These are phyloP conservation scores for Xylaria longipes DNA, from an alignment of 495 filamentous ascomycete species.

Conservation along the genomic window DNA sequence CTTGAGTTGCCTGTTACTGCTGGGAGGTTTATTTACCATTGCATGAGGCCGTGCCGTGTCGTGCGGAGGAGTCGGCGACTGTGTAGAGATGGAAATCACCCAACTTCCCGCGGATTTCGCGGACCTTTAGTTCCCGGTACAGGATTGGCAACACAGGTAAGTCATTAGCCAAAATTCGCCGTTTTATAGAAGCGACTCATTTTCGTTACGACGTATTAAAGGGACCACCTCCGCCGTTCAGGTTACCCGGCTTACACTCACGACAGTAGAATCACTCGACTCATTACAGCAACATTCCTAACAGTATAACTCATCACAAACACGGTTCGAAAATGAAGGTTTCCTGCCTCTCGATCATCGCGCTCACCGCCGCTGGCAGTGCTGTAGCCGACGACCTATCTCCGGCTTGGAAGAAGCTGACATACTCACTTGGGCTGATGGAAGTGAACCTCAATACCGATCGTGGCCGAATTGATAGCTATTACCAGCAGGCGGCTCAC, in stretches of 20 bases:
- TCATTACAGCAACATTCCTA: neutral
- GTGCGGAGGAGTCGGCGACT: neutral
- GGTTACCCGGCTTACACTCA: neutral
- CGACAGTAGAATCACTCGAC: neutral
- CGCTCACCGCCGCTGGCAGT: neutral
- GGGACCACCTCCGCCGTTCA: neutral
- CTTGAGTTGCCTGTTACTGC: neutral
- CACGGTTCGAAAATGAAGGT: neutral
- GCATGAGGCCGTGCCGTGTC: neutral
- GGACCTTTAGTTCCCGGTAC: neutral
- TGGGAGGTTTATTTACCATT: neutral
- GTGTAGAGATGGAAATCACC: neutral
- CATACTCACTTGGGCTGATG: neutral
- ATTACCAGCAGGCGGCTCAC: neutral
- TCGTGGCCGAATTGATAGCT: neutral
- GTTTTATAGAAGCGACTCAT: neutral
- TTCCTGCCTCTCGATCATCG: neutral
- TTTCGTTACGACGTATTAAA: neutral
- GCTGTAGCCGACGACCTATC: neutral
- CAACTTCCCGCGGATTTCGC: too few relatives aligned
- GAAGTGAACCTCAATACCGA: neutral
- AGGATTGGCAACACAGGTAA: neutral
- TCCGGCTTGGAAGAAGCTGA: neutral
- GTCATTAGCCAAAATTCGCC: neutral
- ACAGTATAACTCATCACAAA: neutral